Conservation (phyloP, 805 yeast genomes). For the Monosporozyma aerobia region DNA sequence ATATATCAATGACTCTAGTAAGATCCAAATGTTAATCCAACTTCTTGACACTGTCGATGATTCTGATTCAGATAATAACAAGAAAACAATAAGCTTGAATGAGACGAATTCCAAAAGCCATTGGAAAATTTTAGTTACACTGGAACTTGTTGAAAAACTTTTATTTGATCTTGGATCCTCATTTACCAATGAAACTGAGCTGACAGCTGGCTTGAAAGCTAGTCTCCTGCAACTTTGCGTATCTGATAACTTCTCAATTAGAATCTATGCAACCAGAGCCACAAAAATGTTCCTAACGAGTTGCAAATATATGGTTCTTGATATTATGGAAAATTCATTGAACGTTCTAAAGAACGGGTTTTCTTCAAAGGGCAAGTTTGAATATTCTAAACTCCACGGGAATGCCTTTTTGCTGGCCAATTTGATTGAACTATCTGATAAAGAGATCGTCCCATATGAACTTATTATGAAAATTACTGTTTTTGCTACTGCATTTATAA, state of each 20-base stretch:
- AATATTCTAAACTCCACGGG: constrained; percentile 32
- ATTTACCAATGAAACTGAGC: constrained; percentile 20
- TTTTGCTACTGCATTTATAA: constrained; percentile 37
- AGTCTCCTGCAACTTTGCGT: constrained; percentile 32
- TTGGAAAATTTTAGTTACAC: constrained; percentile 18
- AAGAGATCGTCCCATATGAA: constrained; percentile 38
- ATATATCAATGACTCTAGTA: constrained; percentile 29
- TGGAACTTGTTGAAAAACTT: constrained; percentile 16
- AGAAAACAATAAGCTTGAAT: not conserved
- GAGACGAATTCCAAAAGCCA: constrained; percentile 5
- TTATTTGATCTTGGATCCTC: constrained; percentile 23
- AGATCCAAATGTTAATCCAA: constrained; percentile 25
- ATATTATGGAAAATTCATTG: constrained; percentile 30
- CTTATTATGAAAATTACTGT: constrained; percentile 37
- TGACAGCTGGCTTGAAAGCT: constrained; percentile 25
- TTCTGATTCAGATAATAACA: not conserved
- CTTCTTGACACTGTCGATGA: constrained; percentile 1
- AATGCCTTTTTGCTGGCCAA: constrained; percentile 33
- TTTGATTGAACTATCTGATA: constrained; percentile 28
- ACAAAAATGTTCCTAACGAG: constrained; percentile 27
- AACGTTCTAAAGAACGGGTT: constrained; percentile 30
- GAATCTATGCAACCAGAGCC: constrained; percentile 34
- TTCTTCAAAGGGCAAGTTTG: constrained; percentile 19
- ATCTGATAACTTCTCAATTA: constrained; percentile 32
- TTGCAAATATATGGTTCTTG: constrained; percentile 32